Evolutionary conservation across 768 basidiomycete genomes (phyloP), one percentile per base, ranked within the genome.

Genomic region (Tylopilus vinaceipallidus): DNA sequence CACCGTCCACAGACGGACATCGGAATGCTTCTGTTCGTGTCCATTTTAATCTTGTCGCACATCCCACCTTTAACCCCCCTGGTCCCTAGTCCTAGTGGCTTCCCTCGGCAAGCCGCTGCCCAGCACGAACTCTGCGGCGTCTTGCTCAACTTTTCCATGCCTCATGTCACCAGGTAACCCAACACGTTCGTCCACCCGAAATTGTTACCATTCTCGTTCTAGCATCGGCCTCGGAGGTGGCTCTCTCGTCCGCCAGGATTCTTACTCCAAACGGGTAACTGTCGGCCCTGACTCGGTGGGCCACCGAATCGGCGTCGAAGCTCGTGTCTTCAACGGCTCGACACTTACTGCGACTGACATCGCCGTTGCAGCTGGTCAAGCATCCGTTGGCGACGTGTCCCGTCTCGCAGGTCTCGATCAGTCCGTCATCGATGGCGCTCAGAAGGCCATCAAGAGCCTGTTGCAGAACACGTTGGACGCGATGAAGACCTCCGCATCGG

Each of bases 241-340:
- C 8, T 84, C 82, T 8, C 63, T 75, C 33, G 70, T 84, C 20
- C 72, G 74, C 36, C 49, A 64, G 20, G 58, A 61, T 44, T 60
- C 68, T 22, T 45, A 52, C 14, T 60, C 63, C 3, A 66, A 72
- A 19, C 72, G 64, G 42, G 74, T 81, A 22, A 71, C 75, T 0
- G 73, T 86, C 29, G 84, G 84, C 0, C 84, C 84, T 11, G 78
- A 83, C 57, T 86, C 82, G 1, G 82, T 85, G 16, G 84, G 84
- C 0, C 79, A 83, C 60, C 61, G 66, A 53, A 71, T 81, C 42
- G 71, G 72, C 4, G 70, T 66, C 36, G 78, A 83, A 36, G 75
- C 76, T 6, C 62, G 69, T 9, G 70, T 83, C 0, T 86, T 86
- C 54, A 80, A 81, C 7, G 84, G 84, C 2, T 49, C 66, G 4